phyloP scores from a whole-genome alignment of 441 rosid genomes.

The Erodium texanum region DNA sequence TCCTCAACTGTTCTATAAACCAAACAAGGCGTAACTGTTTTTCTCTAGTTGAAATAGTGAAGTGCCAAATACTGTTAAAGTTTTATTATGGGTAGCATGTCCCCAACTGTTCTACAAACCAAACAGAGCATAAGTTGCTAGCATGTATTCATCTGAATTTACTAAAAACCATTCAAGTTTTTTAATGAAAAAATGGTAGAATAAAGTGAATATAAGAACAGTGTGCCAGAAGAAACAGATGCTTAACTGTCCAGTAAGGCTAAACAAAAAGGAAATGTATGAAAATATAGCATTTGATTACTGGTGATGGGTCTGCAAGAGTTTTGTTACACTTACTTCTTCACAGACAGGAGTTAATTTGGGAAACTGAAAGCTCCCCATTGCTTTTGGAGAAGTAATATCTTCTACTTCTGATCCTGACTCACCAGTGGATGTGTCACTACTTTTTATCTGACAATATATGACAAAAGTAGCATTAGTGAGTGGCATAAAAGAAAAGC shows the following conservation, averaged over 20 bases:
- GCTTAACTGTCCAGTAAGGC: background rate
- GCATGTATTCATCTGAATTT: background rate
- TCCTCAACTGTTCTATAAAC: too few species aligned
- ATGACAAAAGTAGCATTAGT: background rate
- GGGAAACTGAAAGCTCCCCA: conserved; percentile 74
- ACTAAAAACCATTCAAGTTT: too few species aligned
- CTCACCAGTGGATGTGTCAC: conserved; percentile 96
- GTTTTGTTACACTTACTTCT: conserved; percentile 44
- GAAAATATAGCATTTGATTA: background rate
- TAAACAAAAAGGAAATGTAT: background rate
- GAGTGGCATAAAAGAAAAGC: background rate
- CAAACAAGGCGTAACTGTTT: too few species aligned
- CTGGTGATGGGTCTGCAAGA: background rate
- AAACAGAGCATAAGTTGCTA: background rate
- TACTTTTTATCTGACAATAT: conserved; percentile 58
- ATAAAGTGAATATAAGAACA: too few species aligned
- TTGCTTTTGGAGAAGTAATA: conserved; percentile 85
- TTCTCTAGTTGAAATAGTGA: too few species aligned
- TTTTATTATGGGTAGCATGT: too few species aligned
- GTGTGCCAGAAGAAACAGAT: background rate
- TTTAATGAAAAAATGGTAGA: too few species aligned
- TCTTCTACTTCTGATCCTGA: conserved; percentile 99
- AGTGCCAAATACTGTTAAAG: too few species aligned
- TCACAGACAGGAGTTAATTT: conserved; percentile 93
- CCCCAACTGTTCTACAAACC: too few species aligned